Conservation (phyloP, 2,329 filamentous ascomycete species). For the Macrophomina pseudophaseolina region DNA sequence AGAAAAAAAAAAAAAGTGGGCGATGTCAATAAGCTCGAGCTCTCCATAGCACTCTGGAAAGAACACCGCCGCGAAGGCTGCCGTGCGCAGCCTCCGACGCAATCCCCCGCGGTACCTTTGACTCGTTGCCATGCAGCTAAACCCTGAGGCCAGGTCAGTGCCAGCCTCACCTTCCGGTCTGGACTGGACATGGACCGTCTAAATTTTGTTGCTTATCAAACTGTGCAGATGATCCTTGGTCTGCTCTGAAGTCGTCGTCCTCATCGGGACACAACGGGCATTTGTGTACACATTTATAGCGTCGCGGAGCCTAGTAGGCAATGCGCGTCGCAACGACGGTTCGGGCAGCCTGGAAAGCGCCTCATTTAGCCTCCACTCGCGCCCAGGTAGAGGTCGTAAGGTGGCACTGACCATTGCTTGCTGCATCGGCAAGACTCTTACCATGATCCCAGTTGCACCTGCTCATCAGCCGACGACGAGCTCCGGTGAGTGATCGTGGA, state of each 20-base stretch:
- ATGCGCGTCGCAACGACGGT: slow-evolving; percentile 11
- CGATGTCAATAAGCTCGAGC: slow-evolving; percentile 7
- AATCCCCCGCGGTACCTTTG: background rate
- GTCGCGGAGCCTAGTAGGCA: background rate
- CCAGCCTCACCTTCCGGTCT: slow-evolving; percentile 10
- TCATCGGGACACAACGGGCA: background rate
- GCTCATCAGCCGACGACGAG: slow-evolving; percentile 8
- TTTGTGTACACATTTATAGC: slow-evolving; percentile 1
- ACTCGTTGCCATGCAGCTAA: slow-evolving; percentile 4
- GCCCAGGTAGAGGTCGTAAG: background rate
- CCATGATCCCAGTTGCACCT: background rate
- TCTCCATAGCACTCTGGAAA: background rate
- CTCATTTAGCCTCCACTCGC: background rate
- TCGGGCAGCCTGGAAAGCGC: background rate
- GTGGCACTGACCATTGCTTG: slow-evolving; percentile 18
- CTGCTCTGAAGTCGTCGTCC: background rate
- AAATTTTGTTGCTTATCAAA: slow-evolving; percentile 8
- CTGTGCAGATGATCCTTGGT: slow-evolving; percentile 12
- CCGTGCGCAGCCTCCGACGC: background rate
- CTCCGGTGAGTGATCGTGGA: background rate
- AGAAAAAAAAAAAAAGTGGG: slow-evolving; percentile 2
- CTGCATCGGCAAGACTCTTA: slow-evolving; percentile 10
- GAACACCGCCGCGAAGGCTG: background rate
- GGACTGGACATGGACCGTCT: slow-evolving; percentile 9
- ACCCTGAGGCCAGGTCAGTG: slow-evolving; percentile 14